Conservation (phyloP, 1,139 yeast genomes). For the Lodderomyces margitis region DNA sequence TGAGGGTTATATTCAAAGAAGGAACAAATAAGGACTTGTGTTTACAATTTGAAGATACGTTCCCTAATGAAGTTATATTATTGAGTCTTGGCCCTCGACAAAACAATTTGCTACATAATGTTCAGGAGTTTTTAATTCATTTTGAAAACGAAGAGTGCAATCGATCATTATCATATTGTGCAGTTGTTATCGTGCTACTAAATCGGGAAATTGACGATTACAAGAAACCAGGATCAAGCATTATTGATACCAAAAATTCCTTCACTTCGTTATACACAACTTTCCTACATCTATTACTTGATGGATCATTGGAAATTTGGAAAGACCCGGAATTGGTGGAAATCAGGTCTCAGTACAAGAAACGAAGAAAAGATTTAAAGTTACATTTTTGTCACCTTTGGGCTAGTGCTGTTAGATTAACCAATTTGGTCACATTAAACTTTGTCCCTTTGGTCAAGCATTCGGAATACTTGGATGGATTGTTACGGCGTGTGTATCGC, state of each 20-base stretch:
- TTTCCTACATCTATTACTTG: slow-evolving; percentile 18
- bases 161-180: slow-evolving; percentile 24
- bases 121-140: slow-evolving; percentile 18
- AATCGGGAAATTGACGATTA: slow-evolving; percentile 23
- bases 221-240: slow-evolving; percentile 16
- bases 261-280: slow-evolving; percentile 20
- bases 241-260: slow-evolving; percentile 17
- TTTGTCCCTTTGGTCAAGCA: slow-evolving; percentile 25
- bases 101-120: slow-evolving; percentile 16
- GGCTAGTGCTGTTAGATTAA: slow-evolving; percentile 34
- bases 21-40: slow-evolving; percentile 13
- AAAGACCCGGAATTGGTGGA: slow-evolving; percentile 33
- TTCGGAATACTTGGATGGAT: slow-evolving; percentile 22
- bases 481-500: slow-evolving; percentile 20
- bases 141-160: slow-evolving; percentile 4
- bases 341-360: slow-evolving; percentile 19
- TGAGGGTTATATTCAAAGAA: slow-evolving; percentile 19
- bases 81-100: slow-evolving; percentile 20
- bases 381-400: slow-evolving; percentile 36
- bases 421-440: slow-evolving; percentile 32
- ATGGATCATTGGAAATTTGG: slow-evolving; percentile 31
- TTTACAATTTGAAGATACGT: slow-evolving; percentile 21
- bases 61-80: slow-evolving; percentile 26
- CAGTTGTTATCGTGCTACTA: slow-evolving; percentile 24
- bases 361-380: slow-evolving; percentile 25